Percentiles rank a stretch among this genome's conserved stretches.
phyloP scores from a whole-genome alignment of 305 asterid genomes.

The Fraxinus nigra region DNA sequence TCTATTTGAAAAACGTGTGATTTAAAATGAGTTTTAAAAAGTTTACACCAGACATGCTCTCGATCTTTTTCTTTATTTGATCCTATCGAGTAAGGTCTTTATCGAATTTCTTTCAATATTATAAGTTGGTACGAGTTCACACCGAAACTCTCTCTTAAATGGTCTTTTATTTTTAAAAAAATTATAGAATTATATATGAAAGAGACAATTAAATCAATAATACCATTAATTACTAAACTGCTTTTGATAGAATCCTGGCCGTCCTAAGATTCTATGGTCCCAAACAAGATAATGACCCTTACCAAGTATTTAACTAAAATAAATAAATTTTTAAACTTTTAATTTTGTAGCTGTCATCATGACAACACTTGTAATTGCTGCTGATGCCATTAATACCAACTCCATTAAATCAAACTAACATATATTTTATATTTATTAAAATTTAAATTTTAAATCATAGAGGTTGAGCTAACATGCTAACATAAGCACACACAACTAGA shows the following conservation, averaged over 20 bases:
- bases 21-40: background rate
- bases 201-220: slow-evolving; percentile 8
- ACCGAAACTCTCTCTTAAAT: background rate
- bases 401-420: slow-evolving; percentile 31
- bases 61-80: background rate
- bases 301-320: background rate
- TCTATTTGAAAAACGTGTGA: too few species aligned
- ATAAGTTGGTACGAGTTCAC: background rate
- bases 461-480: background rate
- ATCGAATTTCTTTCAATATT: background rate
- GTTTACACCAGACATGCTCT: background rate
- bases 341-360: background rate
- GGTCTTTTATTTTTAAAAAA: background rate
- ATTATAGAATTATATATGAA: background rate
- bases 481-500: background rate
- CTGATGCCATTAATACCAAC: slow-evolving; percentile 59
- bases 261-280: slow-evolving; percentile 77
- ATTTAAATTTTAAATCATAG: background rate
- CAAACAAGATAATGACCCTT: slow-evolving; percentile 42
- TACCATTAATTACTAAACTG: slow-evolving; percentile 47
- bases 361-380: slow-evolving; percentile 7
- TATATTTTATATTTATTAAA: background rate
- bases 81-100: background rate
- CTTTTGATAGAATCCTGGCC: slow-evolving; percentile 61
- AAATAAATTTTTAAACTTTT: background rate